Evolutionary conservation across 1,139 yeast species (phyloP), one percentile per base, ranked within the genome.

Genomic region (Saccharomyces pastorianus): DNA sequence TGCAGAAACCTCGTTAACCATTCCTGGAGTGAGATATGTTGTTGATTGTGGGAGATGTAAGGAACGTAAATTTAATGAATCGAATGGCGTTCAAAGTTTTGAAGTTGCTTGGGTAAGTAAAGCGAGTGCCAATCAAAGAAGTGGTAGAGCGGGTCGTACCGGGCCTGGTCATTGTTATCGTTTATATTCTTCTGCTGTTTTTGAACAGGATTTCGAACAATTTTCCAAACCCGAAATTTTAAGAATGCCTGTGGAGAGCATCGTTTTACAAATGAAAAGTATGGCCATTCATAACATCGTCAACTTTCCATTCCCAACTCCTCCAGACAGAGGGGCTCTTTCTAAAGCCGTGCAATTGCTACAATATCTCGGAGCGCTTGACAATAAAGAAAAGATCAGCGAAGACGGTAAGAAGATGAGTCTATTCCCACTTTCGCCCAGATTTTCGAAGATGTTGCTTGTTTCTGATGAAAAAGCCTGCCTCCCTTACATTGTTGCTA

Each of bases 71-170:
- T 90, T 76, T 66, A 87, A 91, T 61, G 88, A 86, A 60, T 85
- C 82, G 29, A 88, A 90, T 8, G 96, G 96, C 2, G 96, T 93
- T 28, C 98, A 93, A 70, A 87, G 96, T 56, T 95, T 87, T 70
- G 95, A 87, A 65, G 79, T 95, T 51, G 88, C 83, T 55, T 95
- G 98, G 98, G 77, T 93, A 13, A 86, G 96, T 44, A 90, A 95
- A 64, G 99, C 99, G 0, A 87, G 96, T 55, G 95, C 99, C 0
- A 95, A 83, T 60, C 99, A 95, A 75, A 80, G 99, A 73, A 74
- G 96, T 38, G 99, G 99, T 71, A 85, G 99, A 78, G 99, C 99
- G 51, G 99, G 99, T 68, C 87, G 99, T 80, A 93, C 98, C 0
- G 99, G 99, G 0, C 98, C 99, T 0, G 99, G 99, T 53, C 99